Evolutionary conservation across 352 stramenopile genomes (phyloP), one percentile per base, ranked within the genome.

Genomic region (Globisporangium emineosum): DNA sequence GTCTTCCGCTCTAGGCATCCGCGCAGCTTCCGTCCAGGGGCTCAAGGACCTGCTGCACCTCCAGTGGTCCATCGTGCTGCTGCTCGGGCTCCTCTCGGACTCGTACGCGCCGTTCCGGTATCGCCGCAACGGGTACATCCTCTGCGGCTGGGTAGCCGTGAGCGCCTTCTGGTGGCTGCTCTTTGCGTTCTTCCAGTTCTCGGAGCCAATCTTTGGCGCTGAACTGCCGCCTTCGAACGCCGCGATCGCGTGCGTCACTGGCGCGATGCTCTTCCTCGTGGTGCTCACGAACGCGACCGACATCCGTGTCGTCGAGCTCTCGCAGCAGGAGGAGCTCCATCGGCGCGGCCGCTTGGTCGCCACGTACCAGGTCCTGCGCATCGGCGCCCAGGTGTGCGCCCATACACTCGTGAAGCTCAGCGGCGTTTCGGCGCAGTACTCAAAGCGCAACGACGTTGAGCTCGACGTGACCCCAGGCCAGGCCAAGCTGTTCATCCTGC

Each of bases 61-160:
- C 12, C 60, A 76, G 59, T 81, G 73, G 73, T 57, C 57, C 21
- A 61, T 73, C 17, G 73, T 76, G 49, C 53, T 78, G 19, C 21
- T 72, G 3, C 66, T 81, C 2, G 73, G 73, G 9, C 21, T 77
- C 2, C 21, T 73, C 43, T 81, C 73, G 1, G 73, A 81, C 62
- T 60, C 68, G 19, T 69, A 67, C 49, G 68, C 73, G 1, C 68
- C 71, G 2, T 56, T 64, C 19, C 25, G 70, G 3, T 68, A 67
- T 10, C 81, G 76, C 5, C 70, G 86, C 37, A 93, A 91, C 64
- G 73, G 83, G 9, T 94, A 91, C 68, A 89, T 95, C 61, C 56
- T 89, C 21, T 29, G 83, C 17, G 89, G 84, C 32, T 88, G 75
- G 75, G 50, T 55, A 17, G 19, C 70, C 33, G 30, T 68, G 8